Conservation (phyloP, 352 stramenopile species). For the Thalassiosira hispida region DNA sequence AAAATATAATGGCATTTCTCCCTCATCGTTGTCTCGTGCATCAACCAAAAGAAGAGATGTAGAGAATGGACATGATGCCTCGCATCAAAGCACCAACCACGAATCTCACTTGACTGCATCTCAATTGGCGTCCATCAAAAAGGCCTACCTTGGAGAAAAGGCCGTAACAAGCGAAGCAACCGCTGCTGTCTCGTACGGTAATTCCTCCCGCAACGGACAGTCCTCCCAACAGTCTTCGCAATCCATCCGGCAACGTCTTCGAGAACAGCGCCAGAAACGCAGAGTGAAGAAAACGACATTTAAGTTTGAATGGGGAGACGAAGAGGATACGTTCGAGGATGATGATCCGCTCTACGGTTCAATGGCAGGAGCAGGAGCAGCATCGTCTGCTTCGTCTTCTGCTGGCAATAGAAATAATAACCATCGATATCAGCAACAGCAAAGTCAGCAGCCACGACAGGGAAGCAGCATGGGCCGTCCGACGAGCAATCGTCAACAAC, state of each 20-base stretch:
- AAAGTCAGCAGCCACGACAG: constrained; percentile 1
- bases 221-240: constrained; percentile 7
- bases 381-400: constrained; percentile 3
- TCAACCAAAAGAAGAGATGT: constrained; percentile 14
- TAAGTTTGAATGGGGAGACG: constrained; percentile 82
- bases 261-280: constrained; percentile 50
- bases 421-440: constrained; percentile 13
- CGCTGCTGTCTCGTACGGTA: neutral
- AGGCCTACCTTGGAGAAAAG: constrained; percentile 74
- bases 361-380: neutral
- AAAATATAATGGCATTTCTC: neutral
- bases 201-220: neutral
- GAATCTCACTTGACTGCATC: constrained; percentile 58
- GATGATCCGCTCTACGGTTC: constrained; percentile 69
- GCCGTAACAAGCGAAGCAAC: constrained; percentile 25
- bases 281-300: constrained; percentile 77
- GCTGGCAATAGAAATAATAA: constrained; percentile 17
- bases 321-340: constrained; percentile 74
- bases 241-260: constrained; percentile 26
- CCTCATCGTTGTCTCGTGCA: neutral
- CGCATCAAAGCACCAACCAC: constrained; percentile 21
- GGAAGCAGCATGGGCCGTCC: neutral
- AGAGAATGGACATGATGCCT: constrained; percentile 10
- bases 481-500: neutral
- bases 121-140: constrained; percentile 60